Conservation (phyloP, 228 moss, liverwort and hornwort species). For the Sphagnum magellanicum region DNA sequence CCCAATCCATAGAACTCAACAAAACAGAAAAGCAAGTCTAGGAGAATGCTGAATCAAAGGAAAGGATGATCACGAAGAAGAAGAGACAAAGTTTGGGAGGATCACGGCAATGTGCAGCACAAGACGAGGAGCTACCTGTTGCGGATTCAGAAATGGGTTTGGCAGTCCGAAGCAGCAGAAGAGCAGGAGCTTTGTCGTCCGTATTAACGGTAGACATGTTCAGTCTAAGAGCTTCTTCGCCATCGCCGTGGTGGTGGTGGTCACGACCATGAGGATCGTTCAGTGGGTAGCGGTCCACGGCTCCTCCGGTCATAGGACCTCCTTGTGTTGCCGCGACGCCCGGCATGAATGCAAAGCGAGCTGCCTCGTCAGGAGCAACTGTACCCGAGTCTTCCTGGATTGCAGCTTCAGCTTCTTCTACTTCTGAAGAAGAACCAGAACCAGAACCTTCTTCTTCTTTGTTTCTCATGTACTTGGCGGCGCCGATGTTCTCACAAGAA, state of each 20-base stretch:
- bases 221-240: background rate
- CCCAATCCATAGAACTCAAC: too few relatives aligned
- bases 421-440: conserved; percentile 1
- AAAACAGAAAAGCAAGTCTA: too few relatives aligned
- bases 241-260: conserved; percentile 49
- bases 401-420: conserved; percentile 24
- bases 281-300: conserved; percentile 74
- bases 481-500: conserved; percentile 23
- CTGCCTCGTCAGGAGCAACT: conserved; percentile 7
- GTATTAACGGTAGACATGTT: conserved; percentile 39
- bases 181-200: conserved; percentile 18
- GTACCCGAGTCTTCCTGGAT: conserved; percentile 44
- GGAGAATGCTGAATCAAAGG: too few relatives aligned
- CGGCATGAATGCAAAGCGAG: conserved; percentile 58
- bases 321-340: conserved; percentile 1
- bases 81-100: too few relatives aligned
- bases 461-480: too few relatives aligned
- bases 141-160: conserved; percentile 60
- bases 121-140: too few relatives aligned
- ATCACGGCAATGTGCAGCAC: too few relatives aligned
- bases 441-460: conserved; percentile 18
- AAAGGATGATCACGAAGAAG: too few relatives aligned
- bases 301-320: conserved; percentile 10
- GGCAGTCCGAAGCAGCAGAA: conserved; percentile 39
- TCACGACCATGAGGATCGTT: conserved; percentile 57